Conservation (phyloP, 495 filamentous ascomycete genomes). For the Aspergillus incahuasiensis region DNA sequence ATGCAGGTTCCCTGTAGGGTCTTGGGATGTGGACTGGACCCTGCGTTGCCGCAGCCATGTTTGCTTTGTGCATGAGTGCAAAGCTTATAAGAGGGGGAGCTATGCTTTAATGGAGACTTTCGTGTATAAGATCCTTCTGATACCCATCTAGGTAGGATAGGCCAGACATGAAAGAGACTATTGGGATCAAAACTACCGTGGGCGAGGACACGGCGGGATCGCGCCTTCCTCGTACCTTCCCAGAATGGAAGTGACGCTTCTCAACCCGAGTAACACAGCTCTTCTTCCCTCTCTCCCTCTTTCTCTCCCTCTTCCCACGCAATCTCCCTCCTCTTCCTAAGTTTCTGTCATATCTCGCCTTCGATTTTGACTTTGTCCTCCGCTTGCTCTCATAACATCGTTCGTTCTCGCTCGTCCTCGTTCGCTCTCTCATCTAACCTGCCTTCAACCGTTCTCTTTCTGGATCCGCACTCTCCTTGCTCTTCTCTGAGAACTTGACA, state of each 20-base stretch:
- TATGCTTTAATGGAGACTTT: no score
- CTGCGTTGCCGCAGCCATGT: background rate
- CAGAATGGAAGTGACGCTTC: constrained; percentile 3
- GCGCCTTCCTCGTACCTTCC: constrained; percentile 12
- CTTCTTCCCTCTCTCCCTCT: background rate
- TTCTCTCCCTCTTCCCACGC: background rate
- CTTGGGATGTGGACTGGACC: background rate
- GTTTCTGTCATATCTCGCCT: background rate
- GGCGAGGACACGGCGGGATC: background rate
- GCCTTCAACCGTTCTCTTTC: background rate
- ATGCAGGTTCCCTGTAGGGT: background rate
- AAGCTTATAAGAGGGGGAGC: no score
- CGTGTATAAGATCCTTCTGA: background rate
- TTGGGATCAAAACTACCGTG: background rate
- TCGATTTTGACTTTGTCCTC: background rate
- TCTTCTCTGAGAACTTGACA: background rate
- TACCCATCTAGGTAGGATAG: background rate
- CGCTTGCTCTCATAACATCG: background rate
- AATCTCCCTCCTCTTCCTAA: no score
- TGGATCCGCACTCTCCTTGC: background rate
- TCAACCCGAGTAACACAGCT: constrained; percentile 10
- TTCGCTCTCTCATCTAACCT: background rate
- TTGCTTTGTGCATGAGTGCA: background rate
- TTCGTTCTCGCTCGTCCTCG: background rate
- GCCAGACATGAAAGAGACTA: background rate